Conservation (phyloP, 805 yeast genomes). For the Metschnikowia chrysomelidarum region DNA sequence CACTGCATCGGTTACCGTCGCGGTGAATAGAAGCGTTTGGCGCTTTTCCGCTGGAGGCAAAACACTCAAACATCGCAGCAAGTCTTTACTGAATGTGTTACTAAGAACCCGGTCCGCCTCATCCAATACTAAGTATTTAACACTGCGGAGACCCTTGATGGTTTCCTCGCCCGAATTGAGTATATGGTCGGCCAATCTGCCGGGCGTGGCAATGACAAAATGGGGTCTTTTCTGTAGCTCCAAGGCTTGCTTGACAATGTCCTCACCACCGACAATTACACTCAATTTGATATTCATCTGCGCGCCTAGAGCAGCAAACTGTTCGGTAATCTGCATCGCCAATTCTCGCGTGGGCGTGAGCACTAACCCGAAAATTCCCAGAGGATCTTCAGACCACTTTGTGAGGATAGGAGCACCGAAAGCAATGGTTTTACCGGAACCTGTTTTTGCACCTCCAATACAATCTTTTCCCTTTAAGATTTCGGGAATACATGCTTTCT, state of each 20-base stretch:
- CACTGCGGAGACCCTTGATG: constrained; percentile 70
- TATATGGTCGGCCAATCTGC: constrained; percentile 91
- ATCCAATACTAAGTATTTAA: constrained; percentile 82
- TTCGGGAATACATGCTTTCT: constrained; percentile 82
- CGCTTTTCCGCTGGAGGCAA: constrained; percentile 71
- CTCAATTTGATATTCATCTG: constrained; percentile 79
- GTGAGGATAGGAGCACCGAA: constrained; percentile 97
- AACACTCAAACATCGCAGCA: constrained; percentile 66
- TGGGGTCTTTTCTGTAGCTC: constrained; percentile 84
- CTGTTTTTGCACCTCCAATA: constrained; percentile 98
- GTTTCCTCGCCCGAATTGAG: constrained; percentile 87
- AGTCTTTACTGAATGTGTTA: constrained; percentile 76
- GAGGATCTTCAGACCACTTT: constrained; percentile 93
- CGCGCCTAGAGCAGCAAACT: constrained; percentile 89
- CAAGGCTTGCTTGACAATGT: constrained; percentile 84
- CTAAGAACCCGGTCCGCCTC: constrained; percentile 94
- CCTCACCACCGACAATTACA: constrained; percentile 93
- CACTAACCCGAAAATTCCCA: constrained; percentile 85
- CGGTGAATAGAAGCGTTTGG: constrained; percentile 90
- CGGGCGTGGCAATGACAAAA: constrained; percentile 95
- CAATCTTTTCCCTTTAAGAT: constrained; percentile 83
- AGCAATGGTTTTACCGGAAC: constrained; percentile 96
- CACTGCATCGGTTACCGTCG: constrained; percentile 93
- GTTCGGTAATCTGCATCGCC: constrained; percentile 96
- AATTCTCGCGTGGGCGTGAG: constrained; percentile 92